phyloP scores from a whole-genome alignment of 1,284 basidiomycete genomes.

The Boletus smithii region DNA sequence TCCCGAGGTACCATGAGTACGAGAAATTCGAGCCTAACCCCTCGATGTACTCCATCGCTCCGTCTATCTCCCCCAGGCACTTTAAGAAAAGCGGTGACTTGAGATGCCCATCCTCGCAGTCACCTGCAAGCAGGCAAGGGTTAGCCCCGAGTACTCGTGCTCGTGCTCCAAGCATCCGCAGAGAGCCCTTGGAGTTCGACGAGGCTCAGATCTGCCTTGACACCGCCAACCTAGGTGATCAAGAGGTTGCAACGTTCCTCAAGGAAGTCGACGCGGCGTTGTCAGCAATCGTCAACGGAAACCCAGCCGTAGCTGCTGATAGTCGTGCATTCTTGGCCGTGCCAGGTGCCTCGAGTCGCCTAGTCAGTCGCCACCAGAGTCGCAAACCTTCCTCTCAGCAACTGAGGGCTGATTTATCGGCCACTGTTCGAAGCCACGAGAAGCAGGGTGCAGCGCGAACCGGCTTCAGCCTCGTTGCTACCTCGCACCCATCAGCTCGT shows the following conservation, averaged over 20 bases:
- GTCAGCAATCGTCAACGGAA: slow-evolving; percentile 25
- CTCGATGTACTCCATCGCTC: slow-evolving; percentile 32
- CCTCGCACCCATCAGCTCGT: slow-evolving; percentile 24
- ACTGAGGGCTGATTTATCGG: slow-evolving; percentile 30
- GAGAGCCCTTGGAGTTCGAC: slow-evolving; percentile 31
- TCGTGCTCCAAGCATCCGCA: slow-evolving; percentile 27
- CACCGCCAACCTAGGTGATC: slow-evolving; percentile 30
- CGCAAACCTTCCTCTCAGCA: slow-evolving; percentile 32
- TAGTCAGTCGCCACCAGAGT: slow-evolving; percentile 29
- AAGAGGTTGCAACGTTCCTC: slow-evolving; percentile 32
- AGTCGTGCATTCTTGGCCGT: slow-evolving; percentile 32
- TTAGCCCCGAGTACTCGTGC: slow-evolving; percentile 18
- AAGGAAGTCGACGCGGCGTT: slow-evolving; percentile 31
- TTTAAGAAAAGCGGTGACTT: slow-evolving; percentile 25
- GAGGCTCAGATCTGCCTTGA: slow-evolving; percentile 32
- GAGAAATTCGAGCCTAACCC: slow-evolving; percentile 29
- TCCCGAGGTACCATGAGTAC: slow-evolving; percentile 25
- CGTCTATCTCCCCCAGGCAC: slow-evolving; percentile 26
- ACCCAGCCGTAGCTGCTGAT: slow-evolving; percentile 31
- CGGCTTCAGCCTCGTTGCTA: slow-evolving; percentile 35
- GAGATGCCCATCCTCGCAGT: slow-evolving; percentile 25
- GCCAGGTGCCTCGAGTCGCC: slow-evolving; percentile 25
- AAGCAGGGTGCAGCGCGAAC: slow-evolving; percentile 27
- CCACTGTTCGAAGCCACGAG: slow-evolving; percentile 28
- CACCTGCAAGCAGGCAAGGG: slow-evolving; percentile 30